Percentiles rank a stretch among this genome's conserved stretches.
Conservation (phyloP, 495 filamentous ascomycete genomes). For the Podospora pseudoanserina region DNA sequence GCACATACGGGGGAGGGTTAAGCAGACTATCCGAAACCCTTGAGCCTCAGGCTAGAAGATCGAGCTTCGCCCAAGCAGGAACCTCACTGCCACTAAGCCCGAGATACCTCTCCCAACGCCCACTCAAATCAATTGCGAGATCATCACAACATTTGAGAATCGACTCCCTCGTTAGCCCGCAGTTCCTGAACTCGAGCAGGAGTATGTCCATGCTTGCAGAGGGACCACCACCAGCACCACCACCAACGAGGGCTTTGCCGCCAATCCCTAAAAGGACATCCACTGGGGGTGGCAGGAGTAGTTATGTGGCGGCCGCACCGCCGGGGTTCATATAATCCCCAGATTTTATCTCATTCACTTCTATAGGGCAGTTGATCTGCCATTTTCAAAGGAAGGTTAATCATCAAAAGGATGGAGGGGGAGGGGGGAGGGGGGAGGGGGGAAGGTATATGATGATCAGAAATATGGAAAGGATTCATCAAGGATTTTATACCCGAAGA, state of each 20-base stretch:
- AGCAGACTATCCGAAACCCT: not conserved
- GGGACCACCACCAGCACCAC: constrained; percentile 60
- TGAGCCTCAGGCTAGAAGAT: constrained; percentile 13
- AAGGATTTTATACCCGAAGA: not conserved
- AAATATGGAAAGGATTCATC: not conserved
- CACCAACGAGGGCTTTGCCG: constrained; percentile 61
- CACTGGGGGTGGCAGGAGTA: not conserved
- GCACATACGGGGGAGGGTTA: constrained; percentile 15
- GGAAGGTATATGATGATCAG: not conserved
- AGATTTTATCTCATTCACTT: not conserved
- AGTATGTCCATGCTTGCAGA: constrained; percentile 57
- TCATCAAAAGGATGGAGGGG: not conserved
- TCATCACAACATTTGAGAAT: constrained; percentile 31
- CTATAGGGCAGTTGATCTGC: not conserved
- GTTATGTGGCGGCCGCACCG: constrained; percentile 4
- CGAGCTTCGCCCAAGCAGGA: constrained; percentile 25
- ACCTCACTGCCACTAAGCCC: constrained; percentile 10
- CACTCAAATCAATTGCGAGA: constrained; percentile 27
- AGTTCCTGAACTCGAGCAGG: constrained; percentile 38
- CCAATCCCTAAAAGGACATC: constrained; percentile 47
- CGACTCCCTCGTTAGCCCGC: constrained; percentile 27
- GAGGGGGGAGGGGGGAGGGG: not conserved
- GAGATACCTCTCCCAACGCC: constrained; percentile 17
- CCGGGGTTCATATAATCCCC: constrained; percentile 20
- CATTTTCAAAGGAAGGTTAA: not conserved